Conservation (phyloP, 805 yeast species). For the Phaffomyces opuntiae region DNA sequence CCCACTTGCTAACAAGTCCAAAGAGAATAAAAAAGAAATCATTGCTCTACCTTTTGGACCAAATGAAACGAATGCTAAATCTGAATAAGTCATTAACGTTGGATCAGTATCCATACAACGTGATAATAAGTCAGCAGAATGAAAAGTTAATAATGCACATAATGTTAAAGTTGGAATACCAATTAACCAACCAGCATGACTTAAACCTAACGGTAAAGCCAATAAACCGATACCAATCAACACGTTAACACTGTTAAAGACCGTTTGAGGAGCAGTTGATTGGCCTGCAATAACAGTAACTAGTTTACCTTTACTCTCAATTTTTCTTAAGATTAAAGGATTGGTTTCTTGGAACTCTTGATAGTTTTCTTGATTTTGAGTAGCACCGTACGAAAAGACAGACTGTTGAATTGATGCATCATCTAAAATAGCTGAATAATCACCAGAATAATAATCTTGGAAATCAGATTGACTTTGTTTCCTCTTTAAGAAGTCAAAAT, state of each 20-base stretch:
- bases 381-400: slow-evolving; percentile 26
- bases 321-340: slow-evolving; percentile 49
- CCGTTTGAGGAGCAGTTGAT: slow-evolving; percentile 73
- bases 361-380: slow-evolving; percentile 28
- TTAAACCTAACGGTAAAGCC: slow-evolving; percentile 66
- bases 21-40: slow-evolving; percentile 65
- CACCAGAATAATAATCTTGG: slow-evolving; percentile 17
- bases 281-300: slow-evolving; percentile 73
- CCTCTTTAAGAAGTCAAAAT: slow-evolving; percentile 23
- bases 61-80: slow-evolving; percentile 79
- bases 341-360: slow-evolving; percentile 41
- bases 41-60: slow-evolving; percentile 70
- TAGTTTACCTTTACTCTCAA: slow-evolving; percentile 69
- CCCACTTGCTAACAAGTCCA: slow-evolving; percentile 76
- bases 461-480: slow-evolving; percentile 14
- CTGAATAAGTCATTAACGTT: slow-evolving; percentile 81
- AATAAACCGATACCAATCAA: slow-evolving; percentile 71
- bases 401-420: slow-evolving; percentile 30
- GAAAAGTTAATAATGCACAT: slow-evolving; percentile 64
- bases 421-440: slow-evolving; percentile 34
- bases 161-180: slow-evolving; percentile 53
- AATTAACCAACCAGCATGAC: slow-evolving; percentile 64
- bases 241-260: slow-evolving; percentile 71
- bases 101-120: slow-evolving; percentile 74
- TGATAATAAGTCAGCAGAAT: slow-evolving; percentile 71